phyloP scores from a whole-genome alignment of 2,329 filamentous ascomycete species.

The Fusarium bulbicola region DNA sequence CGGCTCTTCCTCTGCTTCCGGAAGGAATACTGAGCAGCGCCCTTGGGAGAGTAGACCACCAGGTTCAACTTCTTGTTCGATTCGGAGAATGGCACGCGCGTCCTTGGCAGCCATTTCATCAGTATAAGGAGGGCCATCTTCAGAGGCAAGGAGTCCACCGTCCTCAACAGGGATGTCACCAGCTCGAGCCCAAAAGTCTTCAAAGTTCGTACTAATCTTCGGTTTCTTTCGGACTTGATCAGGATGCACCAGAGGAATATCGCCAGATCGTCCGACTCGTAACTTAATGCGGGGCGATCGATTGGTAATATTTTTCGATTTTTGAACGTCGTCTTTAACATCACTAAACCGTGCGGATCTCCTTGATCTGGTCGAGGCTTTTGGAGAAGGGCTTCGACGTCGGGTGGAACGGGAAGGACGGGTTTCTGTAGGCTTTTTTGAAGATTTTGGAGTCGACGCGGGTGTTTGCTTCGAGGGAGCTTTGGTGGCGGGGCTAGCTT shows the following conservation, averaged over 20 bases:
- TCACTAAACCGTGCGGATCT: slow-evolving; percentile 54
- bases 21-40: slow-evolving; percentile 76
- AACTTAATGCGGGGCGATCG: slow-evolving; percentile 60
- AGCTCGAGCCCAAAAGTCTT: slow-evolving; percentile 65
- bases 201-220: slow-evolving; percentile 63
- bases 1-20: slow-evolving; percentile 77
- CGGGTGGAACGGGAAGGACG: slow-evolving; percentile 49
- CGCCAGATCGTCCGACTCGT: slow-evolving; percentile 50
- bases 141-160: slow-evolving; percentile 63
- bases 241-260: slow-evolving; percentile 68
- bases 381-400: slow-evolving; percentile 53
- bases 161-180: slow-evolving; percentile 63
- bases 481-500: slow-evolving; percentile 41
- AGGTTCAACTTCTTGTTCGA: slow-evolving; percentile 76
- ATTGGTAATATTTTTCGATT: slow-evolving; percentile 36
- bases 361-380: slow-evolving; percentile 54
- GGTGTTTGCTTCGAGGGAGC: slow-evolving; percentile 33
- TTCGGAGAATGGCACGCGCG: slow-evolving; percentile 72
- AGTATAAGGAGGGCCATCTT: slow-evolving; percentile 67
- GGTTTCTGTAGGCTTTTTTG: slow-evolving; percentile 44
- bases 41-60: slow-evolving; percentile 79
- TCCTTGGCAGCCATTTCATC: slow-evolving; percentile 72
- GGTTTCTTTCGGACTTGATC: slow-evolving; percentile 63
- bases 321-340: slow-evolving; percentile 27
- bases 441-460: slow-evolving; percentile 43